Base-by-base conservation (phyloP, 768 basidiomycete species). In the Hericium rajendrae region DNA sequence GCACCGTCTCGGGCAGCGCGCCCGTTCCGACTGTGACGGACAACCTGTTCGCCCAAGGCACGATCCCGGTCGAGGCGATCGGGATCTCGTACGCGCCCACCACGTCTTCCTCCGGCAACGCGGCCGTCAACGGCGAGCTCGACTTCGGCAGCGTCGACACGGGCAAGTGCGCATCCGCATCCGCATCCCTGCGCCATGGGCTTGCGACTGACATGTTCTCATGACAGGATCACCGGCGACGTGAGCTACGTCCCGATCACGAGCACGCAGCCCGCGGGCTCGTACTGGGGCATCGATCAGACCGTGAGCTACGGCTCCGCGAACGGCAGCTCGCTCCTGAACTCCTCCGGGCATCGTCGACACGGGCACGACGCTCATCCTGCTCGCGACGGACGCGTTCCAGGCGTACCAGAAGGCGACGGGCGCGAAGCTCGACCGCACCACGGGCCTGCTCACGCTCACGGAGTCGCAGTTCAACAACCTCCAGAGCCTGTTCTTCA, bases 401-500 rank as follows among this genome's bases (percentile, higher is more conserved):
- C 53, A 64, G 6, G 54, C 56, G 2, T 74, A 73, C 57, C 50
- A 60, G 53, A 48, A 53, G 2, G 66, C 66, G 11, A 73, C 72
- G 4, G 73, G 73, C 22, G 72, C 62, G 10, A 60, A 57, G 2
- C 48, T 63, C 28, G 71, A 72, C 59, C 4, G 6, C 32, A 57
- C 1, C 46, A 74, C 73, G 18, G 82, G 83, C 38, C 71, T 87
- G 53, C 74, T 86, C 48, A 70, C 68, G 54, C 60, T 87, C 56
- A 83, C 81, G 1, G 41, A 69, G 2, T 60, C 74, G 8, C 82
- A 85, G 65, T 85, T 78, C 60, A 54, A 62, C 2, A 73, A 67
- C 54, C 70, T 88, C 51, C 60, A 84, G 69, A 78, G 75, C 65
- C 69, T 87, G 60, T 71, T 77, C 71, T 85, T 88, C 71, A 72